phyloP scores from a whole-genome alignment of 441 rosid species.

The Erysimum pusillum region DNA sequence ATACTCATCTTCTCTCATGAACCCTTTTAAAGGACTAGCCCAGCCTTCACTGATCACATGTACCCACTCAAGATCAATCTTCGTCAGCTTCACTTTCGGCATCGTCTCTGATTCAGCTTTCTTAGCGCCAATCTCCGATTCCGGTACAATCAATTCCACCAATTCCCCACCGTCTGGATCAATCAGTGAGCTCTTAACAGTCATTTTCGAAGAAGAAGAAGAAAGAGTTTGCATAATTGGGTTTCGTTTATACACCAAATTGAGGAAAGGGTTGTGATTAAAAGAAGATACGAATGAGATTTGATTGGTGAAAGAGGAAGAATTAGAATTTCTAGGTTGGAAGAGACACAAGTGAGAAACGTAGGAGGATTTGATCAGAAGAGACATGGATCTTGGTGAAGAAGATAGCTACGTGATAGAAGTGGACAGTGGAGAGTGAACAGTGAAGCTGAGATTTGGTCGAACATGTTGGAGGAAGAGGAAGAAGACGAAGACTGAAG shows the following conservation, averaged over 20 bases:
- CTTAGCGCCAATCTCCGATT: slow-evolving; percentile 57
- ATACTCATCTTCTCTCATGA: slow-evolving; percentile 93
- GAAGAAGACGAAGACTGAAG: slow-evolving; percentile 34
- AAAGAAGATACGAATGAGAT: slow-evolving; percentile 50
- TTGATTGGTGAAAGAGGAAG: slow-evolving; percentile 28
- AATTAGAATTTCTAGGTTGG: slow-evolving; percentile 29
- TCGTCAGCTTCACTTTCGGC: slow-evolving; percentile 70
- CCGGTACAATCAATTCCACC: slow-evolving; percentile 76
- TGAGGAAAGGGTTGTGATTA: slow-evolving; percentile 49
- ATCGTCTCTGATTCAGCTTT: slow-evolving; percentile 67
- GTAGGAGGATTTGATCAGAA: slow-evolving; percentile 56
- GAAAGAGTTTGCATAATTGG: slow-evolving; percentile 47
- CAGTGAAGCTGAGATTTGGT: slow-evolving; percentile 46
- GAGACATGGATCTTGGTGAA: slow-evolving; percentile 55
- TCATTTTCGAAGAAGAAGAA: slow-evolving; percentile 25
- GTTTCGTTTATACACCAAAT: slow-evolving; percentile 41
- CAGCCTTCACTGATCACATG: slow-evolving; percentile 97
- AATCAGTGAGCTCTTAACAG: slow-evolving; percentile 78
- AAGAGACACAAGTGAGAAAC: slow-evolving; percentile 40
- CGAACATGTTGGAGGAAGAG: slow-evolving; percentile 39
- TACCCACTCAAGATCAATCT: slow-evolving; percentile 92
- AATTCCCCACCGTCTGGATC: slow-evolving; percentile 91
- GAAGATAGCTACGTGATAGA: slow-evolving; percentile 34
- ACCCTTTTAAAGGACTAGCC: slow-evolving; percentile 94
- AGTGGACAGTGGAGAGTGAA: slow-evolving; percentile 42